These are phyloP conservation scores for Lithospermum erythrorhizon DNA, from an alignment of 257 asterid species.

Conservation along the genomic window DNA sequence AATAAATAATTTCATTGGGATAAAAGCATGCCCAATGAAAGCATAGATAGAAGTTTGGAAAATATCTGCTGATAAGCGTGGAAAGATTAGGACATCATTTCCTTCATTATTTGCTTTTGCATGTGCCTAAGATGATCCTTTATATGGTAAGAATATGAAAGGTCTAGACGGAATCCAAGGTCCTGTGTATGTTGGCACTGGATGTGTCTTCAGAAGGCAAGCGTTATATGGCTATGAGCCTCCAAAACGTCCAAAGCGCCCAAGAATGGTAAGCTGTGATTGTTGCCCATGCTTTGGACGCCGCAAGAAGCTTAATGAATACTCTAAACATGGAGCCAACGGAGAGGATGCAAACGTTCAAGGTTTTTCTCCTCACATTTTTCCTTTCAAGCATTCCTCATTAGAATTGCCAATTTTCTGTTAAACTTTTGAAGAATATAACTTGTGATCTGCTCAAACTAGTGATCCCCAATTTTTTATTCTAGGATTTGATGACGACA, in stretches of 20 bases:
- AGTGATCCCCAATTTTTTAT: constrained; percentile 7
- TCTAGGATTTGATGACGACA: constrained; percentile 67
- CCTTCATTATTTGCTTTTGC: background rate
- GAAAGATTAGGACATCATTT: background rate
- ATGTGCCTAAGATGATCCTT: background rate
- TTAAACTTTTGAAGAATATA: background rate
- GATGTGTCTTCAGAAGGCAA: constrained; percentile 82
- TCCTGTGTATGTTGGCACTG: constrained; percentile 91
- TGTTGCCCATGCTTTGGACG: constrained; percentile 90
- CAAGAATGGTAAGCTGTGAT: constrained; percentile 82
- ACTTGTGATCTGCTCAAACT: background rate
- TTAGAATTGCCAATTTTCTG: too few species aligned
- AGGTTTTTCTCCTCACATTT: constrained; percentile 28
- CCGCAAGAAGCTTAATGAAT: constrained; percentile 51
- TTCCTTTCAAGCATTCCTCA: background rate
- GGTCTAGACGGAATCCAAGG: constrained; percentile 96
- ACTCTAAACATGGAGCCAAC: constrained; percentile 36
- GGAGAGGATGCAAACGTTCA: constrained; percentile 41
- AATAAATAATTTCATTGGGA: background rate
- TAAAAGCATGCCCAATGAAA: too few species aligned
- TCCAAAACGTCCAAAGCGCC: constrained; percentile 69
- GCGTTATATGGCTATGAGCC: constrained; percentile 88
- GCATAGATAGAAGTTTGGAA: too few species aligned
- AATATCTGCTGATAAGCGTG: background rate
- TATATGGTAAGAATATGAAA: constrained; percentile 63